Base-by-base conservation (phyloP, 2,329 filamentous ascomycete genomes). In the Trichophyton mentagrophytes region DNA sequence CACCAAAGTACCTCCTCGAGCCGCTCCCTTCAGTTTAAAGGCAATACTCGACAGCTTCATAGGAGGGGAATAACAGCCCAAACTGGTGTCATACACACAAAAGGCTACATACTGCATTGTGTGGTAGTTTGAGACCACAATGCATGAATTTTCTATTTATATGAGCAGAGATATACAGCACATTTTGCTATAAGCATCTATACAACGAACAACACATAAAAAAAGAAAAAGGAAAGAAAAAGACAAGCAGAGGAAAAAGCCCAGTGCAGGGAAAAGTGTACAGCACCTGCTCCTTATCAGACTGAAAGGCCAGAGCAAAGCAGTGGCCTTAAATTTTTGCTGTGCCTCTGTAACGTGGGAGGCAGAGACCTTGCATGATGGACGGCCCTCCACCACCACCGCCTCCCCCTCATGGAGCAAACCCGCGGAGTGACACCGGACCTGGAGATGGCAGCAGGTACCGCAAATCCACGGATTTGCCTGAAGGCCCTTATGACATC, bases 401-500 rank as follows among this genome's bases (percentile, higher is more conserved):
- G 64, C 90, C 89, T 66, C 90, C 90, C 70, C 90, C 89, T 65
- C 90, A 96, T 76, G 90, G 90, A 74, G 81, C 85, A 70, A 86
- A 85, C 66, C 88, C 89, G 57, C 86, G 86, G 72, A 83, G 82
- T 20, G 80, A 83, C 27, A 62, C 60, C 36, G 60, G 53, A 17
- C 44, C 42, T 15, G 59, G 61, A 15, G 44, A 58, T 27, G 60
- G 62, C 17, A 63, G 61, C 22, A 57, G 58, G 61, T 75, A 76
- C 61, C 72, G 73, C 61, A 76, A 72, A 63, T 67, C 72, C 5
- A 74, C 73, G 58, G 87, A 88, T 61, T 78, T 96, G 56, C 92
- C 92, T 2, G 81, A 88, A 1, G 91, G 92, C 60, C 95, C 93
- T 71, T 97, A 96, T 75, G 92, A 97, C 77, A 95, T 97, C 71